Evolutionary conservation across 2,329 filamentous ascomycete species (phyloP).

Genomic region (Trichoderma atroviride): DNA sequence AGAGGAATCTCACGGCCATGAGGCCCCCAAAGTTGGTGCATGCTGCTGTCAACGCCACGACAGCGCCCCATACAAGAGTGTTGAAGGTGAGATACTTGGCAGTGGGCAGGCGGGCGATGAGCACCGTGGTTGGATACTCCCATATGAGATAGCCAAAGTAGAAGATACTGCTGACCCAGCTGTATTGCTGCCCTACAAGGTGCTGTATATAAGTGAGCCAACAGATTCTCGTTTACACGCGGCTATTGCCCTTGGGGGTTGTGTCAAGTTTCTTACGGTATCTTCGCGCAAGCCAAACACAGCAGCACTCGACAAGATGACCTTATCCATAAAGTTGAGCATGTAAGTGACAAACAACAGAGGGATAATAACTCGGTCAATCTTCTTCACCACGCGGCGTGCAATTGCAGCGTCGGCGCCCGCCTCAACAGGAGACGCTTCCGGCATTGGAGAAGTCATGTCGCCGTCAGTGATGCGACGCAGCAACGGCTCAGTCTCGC

Average conservation of each 20-base stretch:
- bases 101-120: slow-evolving; percentile 51
- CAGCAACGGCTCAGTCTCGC: slow-evolving; percentile 20
- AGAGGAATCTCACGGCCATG: slow-evolving; percentile 53
- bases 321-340: slow-evolving; percentile 64
- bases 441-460: slow-evolving; percentile 22
- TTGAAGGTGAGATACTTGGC: slow-evolving; percentile 51
- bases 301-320: slow-evolving; percentile 56
- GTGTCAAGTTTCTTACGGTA: slow-evolving; percentile 34
- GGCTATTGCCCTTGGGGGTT: neutral
- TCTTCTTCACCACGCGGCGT: slow-evolving; percentile 54
- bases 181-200: slow-evolving; percentile 55
- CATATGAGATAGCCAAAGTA: slow-evolving; percentile 52
- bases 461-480: neutral
- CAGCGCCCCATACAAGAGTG: slow-evolving; percentile 52
- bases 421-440: slow-evolving; percentile 20
- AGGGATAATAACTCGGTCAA: slow-evolving; percentile 57
- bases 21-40: slow-evolving; percentile 52
- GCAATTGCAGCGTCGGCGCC: slow-evolving; percentile 32
- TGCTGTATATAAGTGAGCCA: slow-evolving; percentile 29
- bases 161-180: slow-evolving; percentile 59
- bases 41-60: slow-evolving; percentile 47
- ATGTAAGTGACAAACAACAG: slow-evolving; percentile 60
- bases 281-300: slow-evolving; percentile 58
- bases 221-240: neutral
- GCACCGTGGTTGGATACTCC: slow-evolving; percentile 52